Conservation (phyloP, 176 grass and related monocot species). For the Cenchrus fungigraminus region DNA sequence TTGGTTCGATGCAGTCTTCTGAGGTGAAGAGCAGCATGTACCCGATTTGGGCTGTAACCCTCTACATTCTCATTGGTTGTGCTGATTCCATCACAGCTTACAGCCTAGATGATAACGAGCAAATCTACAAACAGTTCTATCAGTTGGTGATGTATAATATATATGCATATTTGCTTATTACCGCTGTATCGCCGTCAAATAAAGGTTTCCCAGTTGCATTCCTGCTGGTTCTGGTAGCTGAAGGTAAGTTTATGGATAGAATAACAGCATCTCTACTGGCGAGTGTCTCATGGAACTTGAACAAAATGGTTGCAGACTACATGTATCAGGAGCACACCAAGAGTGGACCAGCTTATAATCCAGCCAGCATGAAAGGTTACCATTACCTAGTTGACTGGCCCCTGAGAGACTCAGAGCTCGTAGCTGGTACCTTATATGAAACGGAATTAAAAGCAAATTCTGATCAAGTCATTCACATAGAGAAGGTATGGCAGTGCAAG, state of each 20-base stretch:
- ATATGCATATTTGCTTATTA: not conserved
- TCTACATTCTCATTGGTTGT: too few species aligned
- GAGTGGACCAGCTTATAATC: slow-evolving; percentile 8
- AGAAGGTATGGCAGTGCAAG: slow-evolving; percentile 13
- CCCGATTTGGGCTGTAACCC: too few species aligned
- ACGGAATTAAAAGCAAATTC: not conserved
- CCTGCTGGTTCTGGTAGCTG: not conserved
- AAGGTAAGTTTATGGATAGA: not conserved
- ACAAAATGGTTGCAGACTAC: slow-evolving; percentile 42
- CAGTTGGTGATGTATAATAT: not conserved
- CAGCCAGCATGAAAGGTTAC: slow-evolving; percentile 42
- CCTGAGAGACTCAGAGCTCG: not conserved
- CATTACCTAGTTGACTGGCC: slow-evolving; percentile 45
- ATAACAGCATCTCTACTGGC: not conserved
- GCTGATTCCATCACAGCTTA: too few species aligned
- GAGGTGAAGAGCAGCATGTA: too few species aligned
- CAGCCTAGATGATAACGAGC: not conserved
- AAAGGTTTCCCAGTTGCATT: not conserved
- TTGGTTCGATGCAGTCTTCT: too few species aligned
- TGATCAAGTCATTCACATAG: slow-evolving; percentile 21
- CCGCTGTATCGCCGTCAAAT: not conserved
- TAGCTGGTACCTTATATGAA: not conserved
- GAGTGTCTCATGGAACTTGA: slow-evolving; percentile 36
- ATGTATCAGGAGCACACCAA: slow-evolving; percentile 25
- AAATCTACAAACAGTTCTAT: not conserved